phyloP scores from a whole-genome alignment of 2,329 filamentous ascomycete genomes.

The Penicillium sp. region DNA sequence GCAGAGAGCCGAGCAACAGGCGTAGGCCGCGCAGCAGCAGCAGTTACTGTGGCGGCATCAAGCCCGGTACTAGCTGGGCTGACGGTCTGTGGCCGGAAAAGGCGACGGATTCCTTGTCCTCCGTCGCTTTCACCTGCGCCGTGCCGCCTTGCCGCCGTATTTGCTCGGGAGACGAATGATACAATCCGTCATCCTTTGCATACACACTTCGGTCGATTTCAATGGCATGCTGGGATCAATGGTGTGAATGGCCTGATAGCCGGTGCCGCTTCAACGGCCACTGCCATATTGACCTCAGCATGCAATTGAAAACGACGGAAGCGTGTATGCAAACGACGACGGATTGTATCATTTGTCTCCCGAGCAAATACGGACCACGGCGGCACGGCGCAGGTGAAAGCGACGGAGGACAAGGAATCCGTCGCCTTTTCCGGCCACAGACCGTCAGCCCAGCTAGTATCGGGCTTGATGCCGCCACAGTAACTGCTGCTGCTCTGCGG shows the following conservation, averaged over 20 bases:
- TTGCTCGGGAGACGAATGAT: constrained; percentile 30
- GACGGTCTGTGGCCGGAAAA: too few species aligned
- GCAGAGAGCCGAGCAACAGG: too few species aligned
- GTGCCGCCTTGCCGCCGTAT: constrained; percentile 32
- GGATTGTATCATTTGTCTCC: constrained; percentile 27
- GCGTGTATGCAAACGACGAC: constrained; percentile 35
- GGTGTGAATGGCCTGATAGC: constrained; percentile 48
- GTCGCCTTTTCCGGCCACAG: too few species aligned
- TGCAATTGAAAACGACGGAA: constrained; percentile 46
- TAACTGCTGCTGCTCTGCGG: too few species aligned
- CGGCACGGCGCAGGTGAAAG: constrained; percentile 39
- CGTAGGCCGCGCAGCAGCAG: too few species aligned
- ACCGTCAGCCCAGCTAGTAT: too few species aligned
- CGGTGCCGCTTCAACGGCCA: constrained; percentile 50
- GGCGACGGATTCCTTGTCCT: too few species aligned
- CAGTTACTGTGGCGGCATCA: too few species aligned
- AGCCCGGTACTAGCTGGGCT: too few species aligned
- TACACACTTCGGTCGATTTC: constrained; percentile 41
- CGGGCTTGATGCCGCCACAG: too few species aligned
- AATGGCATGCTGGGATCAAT: constrained; percentile 46
- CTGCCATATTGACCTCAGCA: constrained; percentile 47
- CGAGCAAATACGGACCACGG: constrained; percentile 22
- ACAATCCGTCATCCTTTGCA: constrained; percentile 32
- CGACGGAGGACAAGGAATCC: too few species aligned
- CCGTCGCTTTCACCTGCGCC: constrained; percentile 39